Percentiles rank a stretch among this genome's conserved stretches.
Conservation (phyloP, 1,139 yeast genomes). For the Suhomyces guaymorum region DNA sequence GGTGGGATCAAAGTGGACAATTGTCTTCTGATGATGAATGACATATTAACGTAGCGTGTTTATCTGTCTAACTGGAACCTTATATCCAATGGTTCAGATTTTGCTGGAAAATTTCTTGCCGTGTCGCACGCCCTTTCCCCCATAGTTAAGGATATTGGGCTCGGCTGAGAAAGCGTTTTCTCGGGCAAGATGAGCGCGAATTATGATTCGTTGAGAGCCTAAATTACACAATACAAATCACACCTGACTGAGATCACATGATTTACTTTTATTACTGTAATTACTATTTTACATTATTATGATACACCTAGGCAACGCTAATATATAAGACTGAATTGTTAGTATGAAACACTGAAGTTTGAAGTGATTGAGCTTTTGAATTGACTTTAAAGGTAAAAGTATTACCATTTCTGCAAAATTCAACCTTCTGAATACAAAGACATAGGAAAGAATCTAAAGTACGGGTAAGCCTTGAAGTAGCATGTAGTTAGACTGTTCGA, state of each 20-base stretch:
- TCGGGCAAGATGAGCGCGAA: slow-evolving; percentile 2
- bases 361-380: not conserved
- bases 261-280: too few relatives aligned
- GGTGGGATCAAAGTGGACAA: slow-evolving; percentile 97
- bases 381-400: too few relatives aligned
- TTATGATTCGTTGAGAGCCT: slow-evolving; percentile 2
- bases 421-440: too few relatives aligned
- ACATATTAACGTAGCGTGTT: slow-evolving; percentile 46
- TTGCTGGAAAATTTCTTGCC: slow-evolving; percentile 9
- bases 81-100: slow-evolving; percentile 7
- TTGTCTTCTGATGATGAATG: slow-evolving; percentile 87
- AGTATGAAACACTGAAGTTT: slow-evolving; percentile 19
- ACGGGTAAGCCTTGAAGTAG: too few relatives aligned
- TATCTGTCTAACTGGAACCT: slow-evolving; percentile 4
- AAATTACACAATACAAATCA: not conserved
- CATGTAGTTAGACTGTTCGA: too few relatives aligned
- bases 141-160: slow-evolving; percentile 4
- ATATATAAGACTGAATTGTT: slow-evolving; percentile 47
- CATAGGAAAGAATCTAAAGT: too few relatives aligned
- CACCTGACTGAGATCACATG: too few relatives aligned
- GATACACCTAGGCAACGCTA: slow-evolving; percentile 36
- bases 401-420: too few relatives aligned
- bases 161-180: slow-evolving; percentile 1
- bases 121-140: slow-evolving; percentile 13
- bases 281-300: slow-evolving; percentile 9